A percentile compares a stretch with the other conserved stretches of the same genome.
Evolutionary conservation across 169 alveolate genomes (phyloP).

Genomic region (Plasmodium knowlesi): DNA sequence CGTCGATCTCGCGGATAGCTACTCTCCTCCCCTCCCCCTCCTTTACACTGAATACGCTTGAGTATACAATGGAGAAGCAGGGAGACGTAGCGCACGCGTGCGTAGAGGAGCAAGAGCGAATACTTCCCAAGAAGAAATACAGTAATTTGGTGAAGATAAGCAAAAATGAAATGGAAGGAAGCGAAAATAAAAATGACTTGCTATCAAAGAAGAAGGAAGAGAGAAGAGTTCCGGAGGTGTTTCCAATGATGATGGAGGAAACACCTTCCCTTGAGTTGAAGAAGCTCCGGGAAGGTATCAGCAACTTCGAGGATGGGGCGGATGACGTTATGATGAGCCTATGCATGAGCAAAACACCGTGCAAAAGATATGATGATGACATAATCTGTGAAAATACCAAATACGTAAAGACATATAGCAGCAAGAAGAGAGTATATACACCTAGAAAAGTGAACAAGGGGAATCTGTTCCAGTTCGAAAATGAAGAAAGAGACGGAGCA

Average conservation of each 20-base stretch:
- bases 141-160: constrained; percentile 22
- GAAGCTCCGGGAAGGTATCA: background rate
- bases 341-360: constrained; percentile 22
- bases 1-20: background rate
- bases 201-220: constrained; percentile 7
- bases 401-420: constrained; percentile 23
- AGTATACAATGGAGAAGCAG: constrained; percentile 15
- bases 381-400: background rate
- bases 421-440: constrained; percentile 42
- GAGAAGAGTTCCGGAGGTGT: background rate
- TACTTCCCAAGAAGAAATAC: constrained; percentile 15
- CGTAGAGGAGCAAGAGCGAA: background rate
- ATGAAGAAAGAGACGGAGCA: background rate
- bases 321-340: constrained; percentile 26
- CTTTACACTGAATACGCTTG: background rate
- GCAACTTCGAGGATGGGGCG: background rate
- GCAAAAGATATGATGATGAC: background rate
- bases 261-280: constrained; percentile 13
- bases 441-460: constrained; percentile 14
- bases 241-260: constrained; percentile 8
- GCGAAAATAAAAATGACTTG: constrained; percentile 3
- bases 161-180: background rate
- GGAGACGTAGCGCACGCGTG: background rate
- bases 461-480: background rate
- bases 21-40: background rate